Evolutionary conservation across 2,329 filamentous ascomycete species (phyloP), one percentile per base, ranked within the genome.

Genomic region (Xylariaceae sp.): DNA sequence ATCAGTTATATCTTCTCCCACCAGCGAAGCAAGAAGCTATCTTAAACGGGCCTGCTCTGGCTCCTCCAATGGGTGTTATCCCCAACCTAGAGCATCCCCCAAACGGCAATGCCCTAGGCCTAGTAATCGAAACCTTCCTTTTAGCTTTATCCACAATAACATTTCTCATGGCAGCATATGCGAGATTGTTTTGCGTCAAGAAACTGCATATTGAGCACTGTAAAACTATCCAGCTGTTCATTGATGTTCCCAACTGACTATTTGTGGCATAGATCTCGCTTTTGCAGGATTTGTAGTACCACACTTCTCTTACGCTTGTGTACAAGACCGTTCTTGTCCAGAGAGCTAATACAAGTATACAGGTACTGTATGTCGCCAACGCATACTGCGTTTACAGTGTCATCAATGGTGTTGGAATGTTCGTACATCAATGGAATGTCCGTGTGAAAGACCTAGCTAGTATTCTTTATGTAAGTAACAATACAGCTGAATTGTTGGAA

Each of bases 381-480:
- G 21, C 33, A 1, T 46, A 46, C 21, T 39, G 48, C 21, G 15
- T 2, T 36, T 47, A 32, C 13, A n/a, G 13, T 8, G 6, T 40
- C 6, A 8, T 39, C 13, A 8, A 5, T 6, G 16, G 15, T 4
- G 15, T 47, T 21, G 48, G 53, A 16, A 42, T 55, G 11, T 57
- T 57, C 32, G 16, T 57, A 10, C 49, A 53, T 33, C 37, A 45
- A 18, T 53, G 50, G 49, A 15, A 57, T 6, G 36, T 55, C 16
- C 52, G 40, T 6, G 26, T 55, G 2, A 41, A n/a, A 23, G 37
- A 33, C 7, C 2, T 49, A 10, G 53, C 52, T 5, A 18, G 18
- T 11, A 48, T 53, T 21, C 11, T 47, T 13, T 36, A 49, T 16
- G 53, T 57, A 3, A 44, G 53, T 53, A 16, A 10, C 11, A 13